Base-by-base conservation (phyloP, 2,329 filamentous ascomycete genomes). In the Cercospora sp. region DNA sequence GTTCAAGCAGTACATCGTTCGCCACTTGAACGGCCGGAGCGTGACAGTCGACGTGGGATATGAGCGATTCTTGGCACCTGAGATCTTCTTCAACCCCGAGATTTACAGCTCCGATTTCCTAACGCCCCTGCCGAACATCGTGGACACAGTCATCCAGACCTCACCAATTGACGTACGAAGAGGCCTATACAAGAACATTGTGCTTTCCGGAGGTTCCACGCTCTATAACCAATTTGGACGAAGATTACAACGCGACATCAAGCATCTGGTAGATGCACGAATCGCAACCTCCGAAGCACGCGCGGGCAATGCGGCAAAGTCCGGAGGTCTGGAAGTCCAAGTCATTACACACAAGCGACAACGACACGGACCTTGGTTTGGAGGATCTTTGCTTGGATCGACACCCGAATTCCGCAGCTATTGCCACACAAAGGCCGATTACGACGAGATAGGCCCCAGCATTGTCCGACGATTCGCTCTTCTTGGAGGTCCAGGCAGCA, bases 31-130 rank as follows among this genome's bases (percentile, higher is more conserved):
- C 74, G 95, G 95, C 71, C 90, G 91, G 74, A 89, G 91, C 74
- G 90, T 94, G 24, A 87, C 85, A 1, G 93, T 99, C 58, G 96
- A 99, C 76, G 92, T 99, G 63, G 95, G 95, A 63, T 99, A 98
- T 82, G 95, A 99, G 81, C 91, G 95, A 37, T 99, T 99, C 86
- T 86, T 99, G 69, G 95, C 95, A 2, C 96, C 96, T 26, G 95
- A 99, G 81, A 99, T 99, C 78, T 99, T 99, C 83, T 99, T 99
- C 88, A 99, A 99, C 82, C 95, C 95, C 32, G 95, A 99, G 83
- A 99, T 99, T 77, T 98, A 98, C 86, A 97, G 93, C 70, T 98
- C 94, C 73, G 95, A 99, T 80, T 99, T 99, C 85, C 84, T 99
- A 73, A 99, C 95, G 12, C 95, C 95, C 13, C 87, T 99, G 8